phyloP scores from a whole-genome alignment of 116 monocot genomes.

The Trichopus zeylanicus region DNA sequence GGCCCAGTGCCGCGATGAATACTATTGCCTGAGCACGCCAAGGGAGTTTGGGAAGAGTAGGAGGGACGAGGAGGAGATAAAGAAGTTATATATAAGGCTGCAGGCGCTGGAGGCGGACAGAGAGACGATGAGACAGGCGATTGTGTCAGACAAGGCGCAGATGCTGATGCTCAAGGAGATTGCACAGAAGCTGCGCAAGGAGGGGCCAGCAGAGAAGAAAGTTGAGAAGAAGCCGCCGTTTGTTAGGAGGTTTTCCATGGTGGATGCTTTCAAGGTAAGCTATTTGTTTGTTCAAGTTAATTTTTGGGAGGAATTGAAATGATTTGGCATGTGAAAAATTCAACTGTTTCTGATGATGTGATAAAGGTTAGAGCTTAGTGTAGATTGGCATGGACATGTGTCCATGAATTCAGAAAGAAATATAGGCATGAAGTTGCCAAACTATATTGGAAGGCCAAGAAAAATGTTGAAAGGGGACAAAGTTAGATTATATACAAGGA shows the following conservation, averaged over 20 bases:
- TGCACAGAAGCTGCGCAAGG: constrained; percentile 61
- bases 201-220: constrained; percentile 20
- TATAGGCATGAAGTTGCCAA: too few species aligned
- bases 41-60: constrained; percentile 4
- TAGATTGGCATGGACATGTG: too few species aligned
- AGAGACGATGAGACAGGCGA: constrained; percentile 75
- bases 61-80: constrained; percentile 43
- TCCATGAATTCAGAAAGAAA: too few species aligned
- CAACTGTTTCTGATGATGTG: too few species aligned
- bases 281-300: not conserved
- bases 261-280: constrained; percentile 46
- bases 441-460: too few species aligned
- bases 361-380: too few species aligned
- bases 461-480: too few species aligned
- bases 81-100: constrained; percentile 63
- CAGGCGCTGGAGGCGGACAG: constrained; percentile 77
- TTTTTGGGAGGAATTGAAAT: too few species aligned
- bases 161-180: constrained; percentile 63
- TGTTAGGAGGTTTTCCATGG: constrained; percentile 23
- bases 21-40: constrained; percentile 7
- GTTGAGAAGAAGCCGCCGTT: constrained; percentile 18
- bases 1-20: constrained; percentile 2
- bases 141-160: constrained; percentile 69
- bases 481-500: too few species aligned
- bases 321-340: too few species aligned